Conservation (phyloP, 495 filamentous ascomycete genomes). For the Choiromyces venosus region DNA sequence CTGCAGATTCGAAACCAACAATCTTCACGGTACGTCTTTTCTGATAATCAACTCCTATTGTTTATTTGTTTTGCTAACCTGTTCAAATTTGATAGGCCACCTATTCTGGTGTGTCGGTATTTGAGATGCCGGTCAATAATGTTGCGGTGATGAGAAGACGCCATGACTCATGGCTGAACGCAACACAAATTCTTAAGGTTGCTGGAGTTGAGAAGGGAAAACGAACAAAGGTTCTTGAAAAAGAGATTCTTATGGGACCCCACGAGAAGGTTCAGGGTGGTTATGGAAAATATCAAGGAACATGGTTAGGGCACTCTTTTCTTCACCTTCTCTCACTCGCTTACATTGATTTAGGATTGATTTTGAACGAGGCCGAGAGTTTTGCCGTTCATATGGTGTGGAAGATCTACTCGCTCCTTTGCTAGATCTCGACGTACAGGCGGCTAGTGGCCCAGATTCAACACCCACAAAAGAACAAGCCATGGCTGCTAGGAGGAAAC, state of each 20-base stretch:
- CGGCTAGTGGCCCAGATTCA: constrained; percentile 56
- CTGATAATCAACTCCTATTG: not conserved
- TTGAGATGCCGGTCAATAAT: constrained; percentile 93
- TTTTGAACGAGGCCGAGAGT: constrained; percentile 80
- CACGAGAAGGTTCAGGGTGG: constrained; percentile 98
- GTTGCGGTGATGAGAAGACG: constrained; percentile 92
- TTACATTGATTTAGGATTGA: constrained; percentile 53
- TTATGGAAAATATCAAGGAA: constrained; percentile 98
- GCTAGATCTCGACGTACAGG: constrained; percentile 46
- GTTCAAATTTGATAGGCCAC: constrained; percentile 58
- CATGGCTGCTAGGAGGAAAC: constrained; percentile 93
- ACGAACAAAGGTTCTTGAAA: constrained; percentile 93
- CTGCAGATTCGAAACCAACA: constrained; percentile 38
- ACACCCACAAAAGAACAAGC: constrained; percentile 99
- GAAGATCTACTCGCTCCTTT: constrained; percentile 79
- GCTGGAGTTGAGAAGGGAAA: constrained; percentile 95
- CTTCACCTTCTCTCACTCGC: constrained; percentile 28
- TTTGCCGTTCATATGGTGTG: constrained; percentile 89
- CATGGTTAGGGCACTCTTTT: constrained; percentile 54
- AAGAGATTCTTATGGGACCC: constrained; percentile 89
- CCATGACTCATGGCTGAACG: constrained; percentile 86
- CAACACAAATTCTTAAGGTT: constrained; percentile 92
- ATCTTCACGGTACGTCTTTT: constrained; percentile 30
- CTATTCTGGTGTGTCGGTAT: constrained; percentile 90
- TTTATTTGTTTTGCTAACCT: constrained; percentile 11